Evolutionary conservation across 805 yeast genomes (phyloP), one percentile per base, ranked within the genome.

Genomic region (Wickerhamomyces chaumierensis): DNA sequence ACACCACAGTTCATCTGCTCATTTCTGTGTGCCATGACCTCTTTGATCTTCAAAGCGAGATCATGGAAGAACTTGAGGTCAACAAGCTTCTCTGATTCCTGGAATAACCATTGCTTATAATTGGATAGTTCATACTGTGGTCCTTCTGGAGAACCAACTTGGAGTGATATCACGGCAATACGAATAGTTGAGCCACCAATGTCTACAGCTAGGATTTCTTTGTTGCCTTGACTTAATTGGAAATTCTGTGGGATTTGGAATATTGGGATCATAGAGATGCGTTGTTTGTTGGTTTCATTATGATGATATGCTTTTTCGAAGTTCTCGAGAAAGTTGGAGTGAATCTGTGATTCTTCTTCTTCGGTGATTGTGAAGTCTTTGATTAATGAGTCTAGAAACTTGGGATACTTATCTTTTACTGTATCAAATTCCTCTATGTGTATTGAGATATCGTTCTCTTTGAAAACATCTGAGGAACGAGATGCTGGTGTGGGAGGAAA

Each of bases 101-200:
- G 4, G 12, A 51, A 18, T 2, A 42, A 7, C 53, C 52, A 49
- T 13, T 35, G 33, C 8, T 43, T 31, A 13, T 39, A 40, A 2
- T 8, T 38, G 7, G 32, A 3, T 6, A 47, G 32, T 2, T 27
- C 6, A 15, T 31, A 31, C 11, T 31, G 15, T n/a, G n/a, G n/a
- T n/a, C n/a, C n/a, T n/a, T n/a, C n/a, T n/a, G n/a, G n/a, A n/a
- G n/a, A n/a, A n/a, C 7, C 18, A 27, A 1, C 13, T 18, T 2
- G 21, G 16, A 6, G 23, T 9, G 12, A 47, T 20, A 3, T 46
- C 48, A 7, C 31, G 5, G 51, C 56, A 4, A 68, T 55, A 27
- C 78, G 57, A 17, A 73, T 52, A 1, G 78, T 73, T 1, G 74
- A 67, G 2, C 81, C 81, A 5, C 81, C 81, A 36, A 74, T 53